Percentiles rank a stretch among this genome's conserved stretches.
phyloP scores from a whole-genome alignment of 305 asterid genomes.

The Solanum chacoense region DNA sequence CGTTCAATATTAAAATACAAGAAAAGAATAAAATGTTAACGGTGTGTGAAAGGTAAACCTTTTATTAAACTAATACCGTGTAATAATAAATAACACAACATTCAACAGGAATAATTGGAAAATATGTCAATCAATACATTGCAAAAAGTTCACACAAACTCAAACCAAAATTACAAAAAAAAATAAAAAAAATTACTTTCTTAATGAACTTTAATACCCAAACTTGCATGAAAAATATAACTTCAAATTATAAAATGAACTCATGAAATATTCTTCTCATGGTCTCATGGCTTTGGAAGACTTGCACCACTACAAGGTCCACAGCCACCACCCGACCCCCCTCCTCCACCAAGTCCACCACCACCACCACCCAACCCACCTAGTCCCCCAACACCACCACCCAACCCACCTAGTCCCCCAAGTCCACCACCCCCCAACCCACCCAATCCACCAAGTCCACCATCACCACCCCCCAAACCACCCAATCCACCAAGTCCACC shows the following conservation, averaged over 20 bases:
- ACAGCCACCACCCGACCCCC: slow-evolving; percentile 4
- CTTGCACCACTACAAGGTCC: slow-evolving; percentile 6
- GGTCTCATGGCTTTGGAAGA: slow-evolving; percentile 18
- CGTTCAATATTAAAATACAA: not conserved
- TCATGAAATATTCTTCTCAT: not conserved
- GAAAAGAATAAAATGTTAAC: not conserved
- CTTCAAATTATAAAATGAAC: not conserved
- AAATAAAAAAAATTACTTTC: not conserved
- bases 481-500: slow-evolving; percentile 14
- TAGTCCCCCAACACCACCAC: not conserved
- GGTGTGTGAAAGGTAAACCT: no score
- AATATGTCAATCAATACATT: not conserved
- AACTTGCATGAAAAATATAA: not conserved
- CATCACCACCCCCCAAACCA: not conserved
- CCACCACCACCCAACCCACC: slow-evolving; percentile 7
- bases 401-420: slow-evolving; percentile 4
- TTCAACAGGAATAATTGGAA: not conserved
- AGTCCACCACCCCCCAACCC: not conserved
- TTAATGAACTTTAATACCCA: not conserved
- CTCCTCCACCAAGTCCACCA: slow-evolving; percentile 8
- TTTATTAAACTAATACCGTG: not conserved
- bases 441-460: slow-evolving; percentile 9
- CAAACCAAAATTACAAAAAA: not conserved
- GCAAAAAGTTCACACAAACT: not conserved
- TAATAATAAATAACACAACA: not conserved